Percentiles rank a stretch among this genome's conserved stretches.
Conservation (phyloP, 1,139 yeast species). For the Blastobotrys elegans region DNA sequence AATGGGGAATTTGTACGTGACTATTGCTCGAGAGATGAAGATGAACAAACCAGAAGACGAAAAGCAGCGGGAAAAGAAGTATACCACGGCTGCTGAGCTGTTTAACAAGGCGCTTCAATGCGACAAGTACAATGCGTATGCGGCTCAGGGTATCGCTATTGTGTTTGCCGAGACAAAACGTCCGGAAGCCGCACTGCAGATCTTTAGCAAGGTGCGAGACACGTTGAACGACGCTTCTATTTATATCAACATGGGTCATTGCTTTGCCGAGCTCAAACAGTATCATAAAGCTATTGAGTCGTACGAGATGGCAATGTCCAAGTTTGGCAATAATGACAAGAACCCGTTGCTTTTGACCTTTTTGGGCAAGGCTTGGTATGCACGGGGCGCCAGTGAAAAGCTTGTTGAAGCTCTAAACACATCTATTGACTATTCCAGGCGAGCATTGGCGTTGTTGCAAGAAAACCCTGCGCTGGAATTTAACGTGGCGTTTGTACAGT, state of each 20-base stretch:
- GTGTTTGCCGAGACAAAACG: slow-evolving; percentile 86
- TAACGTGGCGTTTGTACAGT: slow-evolving; percentile 79
- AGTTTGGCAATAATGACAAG: slow-evolving; percentile 53
- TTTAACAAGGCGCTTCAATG: slow-evolving; percentile 82
- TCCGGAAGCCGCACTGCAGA: slow-evolving; percentile 70
- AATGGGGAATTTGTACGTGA: slow-evolving; percentile 79
- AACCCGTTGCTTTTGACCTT: slow-evolving; percentile 64
- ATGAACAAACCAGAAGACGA: slow-evolving; percentile 47
- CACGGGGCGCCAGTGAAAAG: slow-evolving; percentile 69
- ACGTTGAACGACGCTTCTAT: slow-evolving; percentile 80
- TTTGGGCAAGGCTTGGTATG: slow-evolving; percentile 87
- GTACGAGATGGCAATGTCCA: slow-evolving; percentile 71
- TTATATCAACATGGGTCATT: slow-evolving; percentile 84
- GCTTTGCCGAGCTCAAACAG: slow-evolving; percentile 75
- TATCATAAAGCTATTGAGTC: slow-evolving; percentile 82
- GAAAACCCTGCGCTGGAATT: slow-evolving; percentile 51
- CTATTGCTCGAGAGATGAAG: slow-evolving; percentile 75
- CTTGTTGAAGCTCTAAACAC: slow-evolving; percentile 54
- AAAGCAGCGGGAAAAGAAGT: slow-evolving; percentile 70
- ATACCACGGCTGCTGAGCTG: slow-evolving; percentile 81
- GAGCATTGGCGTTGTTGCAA: slow-evolving; percentile 47
- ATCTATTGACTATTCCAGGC: slow-evolving; percentile 57
- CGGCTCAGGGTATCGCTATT: slow-evolving; percentile 97
- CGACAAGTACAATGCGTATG: slow-evolving; percentile 85
- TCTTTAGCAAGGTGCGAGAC: slow-evolving; percentile 85